Percentiles rank a stretch among this genome's conserved stretches.
Conservation (phyloP, 1,139 yeast species). For the Pichia sp. region DNA sequence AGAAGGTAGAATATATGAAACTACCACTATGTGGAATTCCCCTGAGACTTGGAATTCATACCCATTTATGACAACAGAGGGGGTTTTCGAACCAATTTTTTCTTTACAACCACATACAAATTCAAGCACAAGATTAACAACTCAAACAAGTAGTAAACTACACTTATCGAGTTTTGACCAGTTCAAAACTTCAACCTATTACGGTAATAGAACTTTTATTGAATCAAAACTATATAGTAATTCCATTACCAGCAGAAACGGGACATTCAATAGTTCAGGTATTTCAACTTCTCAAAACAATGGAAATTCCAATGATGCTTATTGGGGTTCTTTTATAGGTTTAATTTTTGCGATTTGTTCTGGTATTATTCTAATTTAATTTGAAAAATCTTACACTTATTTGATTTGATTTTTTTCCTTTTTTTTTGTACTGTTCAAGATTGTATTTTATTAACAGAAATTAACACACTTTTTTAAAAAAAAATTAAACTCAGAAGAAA, state of each 20-base stretch:
- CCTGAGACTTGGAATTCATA: conserved; percentile 13
- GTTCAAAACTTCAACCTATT: conserved; percentile 1
- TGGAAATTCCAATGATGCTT: not conserved
- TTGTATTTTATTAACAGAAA: no score
- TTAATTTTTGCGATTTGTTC: conserved; percentile 10
- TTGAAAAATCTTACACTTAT: not conserved
- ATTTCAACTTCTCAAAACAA: conserved; percentile 5
- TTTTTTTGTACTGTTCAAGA: no score
- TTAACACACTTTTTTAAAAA: not conserved
- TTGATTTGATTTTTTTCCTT: no score
- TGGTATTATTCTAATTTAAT: conserved; percentile 11
- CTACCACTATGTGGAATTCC: not conserved
- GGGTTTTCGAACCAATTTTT: not conserved
- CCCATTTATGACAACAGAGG: conserved; percentile 8
- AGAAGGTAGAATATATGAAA: not conserved
- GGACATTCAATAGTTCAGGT: conserved; percentile 1
- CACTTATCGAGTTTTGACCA: not conserved
- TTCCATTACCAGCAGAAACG: conserved; percentile 7
- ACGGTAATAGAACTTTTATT: not conserved
- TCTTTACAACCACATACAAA: not conserved
- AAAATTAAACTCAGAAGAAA: not conserved
- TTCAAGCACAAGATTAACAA: not conserved
- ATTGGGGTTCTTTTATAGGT: conserved; percentile 10
- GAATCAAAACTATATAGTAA: not conserved
- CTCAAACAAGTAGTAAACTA: not conserved